Conservation (phyloP, 306 rosid species). For the Vigna nakashimae region DNA sequence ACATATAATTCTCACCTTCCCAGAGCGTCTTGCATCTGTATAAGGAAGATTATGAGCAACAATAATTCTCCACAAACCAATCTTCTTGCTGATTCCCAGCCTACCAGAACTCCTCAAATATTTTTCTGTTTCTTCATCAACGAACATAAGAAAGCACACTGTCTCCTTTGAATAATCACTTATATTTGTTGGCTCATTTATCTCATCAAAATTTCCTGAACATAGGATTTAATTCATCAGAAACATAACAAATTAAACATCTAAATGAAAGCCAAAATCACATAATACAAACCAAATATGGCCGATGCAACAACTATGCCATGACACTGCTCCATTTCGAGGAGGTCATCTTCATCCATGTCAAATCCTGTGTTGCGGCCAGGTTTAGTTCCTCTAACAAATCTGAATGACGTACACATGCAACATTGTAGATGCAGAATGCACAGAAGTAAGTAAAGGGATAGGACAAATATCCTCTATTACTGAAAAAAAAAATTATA, state of each 20-base stretch:
- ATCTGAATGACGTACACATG: constrained; percentile 61
- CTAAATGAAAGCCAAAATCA: constrained; percentile 26
- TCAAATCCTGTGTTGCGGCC: constrained; percentile 91
- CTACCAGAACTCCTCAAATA: constrained; percentile 60
- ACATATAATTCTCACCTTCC: constrained; percentile 69
- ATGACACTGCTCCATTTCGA: constrained; percentile 76
- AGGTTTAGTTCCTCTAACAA: constrained; percentile 76
- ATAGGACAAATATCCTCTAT: neutral
- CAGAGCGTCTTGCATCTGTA: constrained; percentile 79
- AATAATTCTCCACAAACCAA: constrained; percentile 86
- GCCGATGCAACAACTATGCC: constrained; percentile 96
- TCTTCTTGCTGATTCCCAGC: constrained; percentile 65
- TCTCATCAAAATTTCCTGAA: constrained; percentile 86
- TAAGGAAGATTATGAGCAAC: constrained; percentile 85
- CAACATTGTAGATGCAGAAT: constrained; percentile 45
- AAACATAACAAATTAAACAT: constrained; percentile 31
- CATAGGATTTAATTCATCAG: constrained; percentile 28
- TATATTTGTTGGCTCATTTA: constrained; percentile 77
- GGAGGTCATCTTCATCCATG: constrained; percentile 75
- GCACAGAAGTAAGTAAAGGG: constrained; percentile 31
- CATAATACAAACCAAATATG: constrained; percentile 71
- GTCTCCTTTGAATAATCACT: constrained; percentile 74
- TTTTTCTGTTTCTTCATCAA: constrained; percentile 80
- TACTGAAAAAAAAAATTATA: constrained; percentile 21
- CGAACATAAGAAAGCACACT: constrained; percentile 89